These are phyloP conservation scores for Sideroxylon spinosum DNA, from an alignment of 179 eudicot genomes.

Conservation along the genomic window DNA sequence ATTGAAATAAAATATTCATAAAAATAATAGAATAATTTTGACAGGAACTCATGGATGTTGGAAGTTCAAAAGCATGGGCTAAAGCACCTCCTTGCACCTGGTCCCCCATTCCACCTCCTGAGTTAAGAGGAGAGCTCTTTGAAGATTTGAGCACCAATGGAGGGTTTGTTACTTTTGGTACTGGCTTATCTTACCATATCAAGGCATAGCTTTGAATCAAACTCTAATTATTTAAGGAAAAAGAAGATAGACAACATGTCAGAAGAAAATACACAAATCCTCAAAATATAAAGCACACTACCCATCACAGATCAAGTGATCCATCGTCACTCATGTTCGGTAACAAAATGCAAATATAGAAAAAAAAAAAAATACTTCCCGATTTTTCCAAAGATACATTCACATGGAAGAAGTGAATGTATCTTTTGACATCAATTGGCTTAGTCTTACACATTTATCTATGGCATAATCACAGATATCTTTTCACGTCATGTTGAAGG, in stretches of 20 bases:
- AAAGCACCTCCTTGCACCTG: conserved; percentile 84
- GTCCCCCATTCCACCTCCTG: conserved; percentile 95
- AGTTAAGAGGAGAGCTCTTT: conserved; percentile 71
- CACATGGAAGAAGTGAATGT: neutral
- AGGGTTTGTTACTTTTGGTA: conserved; percentile 91
- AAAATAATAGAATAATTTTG: conserved; percentile 4
- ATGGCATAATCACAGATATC: conserved; percentile 46
- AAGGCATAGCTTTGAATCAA: neutral
- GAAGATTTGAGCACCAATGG: conserved; percentile 88
- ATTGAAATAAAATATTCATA: neutral
- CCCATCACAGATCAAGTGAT: neutral
- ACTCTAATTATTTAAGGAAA: neutral
- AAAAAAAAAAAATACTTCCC: neutral
- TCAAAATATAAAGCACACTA: neutral
- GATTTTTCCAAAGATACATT: neutral
- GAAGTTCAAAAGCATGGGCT: conserved; percentile 46
- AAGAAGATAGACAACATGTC: neutral
- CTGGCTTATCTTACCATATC: neutral
- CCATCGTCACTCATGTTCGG: neutral
- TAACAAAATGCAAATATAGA: neutral
- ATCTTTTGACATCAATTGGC: neutral
- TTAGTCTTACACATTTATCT: neutral
- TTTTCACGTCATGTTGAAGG: conserved; percentile 61
- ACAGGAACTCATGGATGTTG: conserved; percentile 77
- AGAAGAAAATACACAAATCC: neutral